These are phyloP conservation scores for Candida frijolesensis DNA, from an alignment of 1,139 yeast species.

Conservation along the genomic window DNA sequence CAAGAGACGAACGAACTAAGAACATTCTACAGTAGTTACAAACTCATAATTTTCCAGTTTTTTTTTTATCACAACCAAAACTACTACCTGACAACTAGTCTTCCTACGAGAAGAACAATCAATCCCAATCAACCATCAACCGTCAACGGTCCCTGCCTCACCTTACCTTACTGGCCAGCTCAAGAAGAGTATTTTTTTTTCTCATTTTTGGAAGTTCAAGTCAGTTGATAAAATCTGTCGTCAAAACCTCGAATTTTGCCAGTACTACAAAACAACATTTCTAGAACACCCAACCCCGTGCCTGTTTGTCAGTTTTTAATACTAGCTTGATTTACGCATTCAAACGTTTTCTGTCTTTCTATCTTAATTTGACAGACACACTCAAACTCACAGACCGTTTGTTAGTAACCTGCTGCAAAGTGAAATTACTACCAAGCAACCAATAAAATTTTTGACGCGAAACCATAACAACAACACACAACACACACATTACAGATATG, in stretches of 20 bases:
- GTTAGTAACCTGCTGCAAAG: not conserved
- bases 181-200: not conserved
- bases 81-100: not conserved
- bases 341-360: too few species aligned
- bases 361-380: too few species aligned
- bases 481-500: not conserved
- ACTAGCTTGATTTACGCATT: too few species aligned
- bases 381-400: not conserved
- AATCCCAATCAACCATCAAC: too few species aligned
- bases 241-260: not conserved
- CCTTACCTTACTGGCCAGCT: not conserved
- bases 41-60: not conserved
- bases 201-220: not conserved
- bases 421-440: not conserved
- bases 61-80: not conserved
- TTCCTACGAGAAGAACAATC: not conserved
- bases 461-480: constrained; percentile 1
- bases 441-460: not conserved
- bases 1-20: not conserved
- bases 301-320: too few species aligned
- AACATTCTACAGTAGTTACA: not conserved
- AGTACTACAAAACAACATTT: too few species aligned
- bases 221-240: not conserved
- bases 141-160: not conserved
- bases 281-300: too few species aligned